A percentile compares a stretch with the other conserved stretches of the same genome.
Evolutionary conservation across 164 flowering plant genomes (phyloP).

Genomic region (Chimonanthus salicifolius): DNA sequence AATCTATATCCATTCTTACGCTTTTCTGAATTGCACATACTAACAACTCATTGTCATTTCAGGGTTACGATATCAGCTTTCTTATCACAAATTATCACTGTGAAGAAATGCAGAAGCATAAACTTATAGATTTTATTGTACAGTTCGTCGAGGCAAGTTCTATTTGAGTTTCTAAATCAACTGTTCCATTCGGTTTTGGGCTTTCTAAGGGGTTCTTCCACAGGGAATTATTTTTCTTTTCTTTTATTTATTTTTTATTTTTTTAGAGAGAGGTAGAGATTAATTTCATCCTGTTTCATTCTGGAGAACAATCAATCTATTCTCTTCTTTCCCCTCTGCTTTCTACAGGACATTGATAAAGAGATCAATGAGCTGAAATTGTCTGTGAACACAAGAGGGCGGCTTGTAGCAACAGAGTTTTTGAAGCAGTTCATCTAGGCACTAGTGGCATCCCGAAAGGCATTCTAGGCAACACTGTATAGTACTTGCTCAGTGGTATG

Average conservation of each 20-base stretch:
- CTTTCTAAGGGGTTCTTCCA: neutral
- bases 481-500: neutral
- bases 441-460: neutral
- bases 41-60: slow-evolving; percentile 15
- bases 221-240: neutral
- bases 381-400: slow-evolving; percentile 90
- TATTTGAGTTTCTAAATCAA: neutral
- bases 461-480: neutral
- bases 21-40: neutral
- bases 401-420: slow-evolving; percentile 93
- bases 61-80: slow-evolving; percentile 99
- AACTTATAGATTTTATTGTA: slow-evolving; percentile 92
- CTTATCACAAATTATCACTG: slow-evolving; percentile 96
- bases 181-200: neutral
- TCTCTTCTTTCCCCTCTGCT: neutral
- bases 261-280: neutral
- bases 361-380: slow-evolving; percentile 91
- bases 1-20: neutral
- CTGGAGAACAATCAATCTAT: neutral
- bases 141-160: slow-evolving; percentile 90
- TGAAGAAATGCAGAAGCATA: slow-evolving; percentile 96
- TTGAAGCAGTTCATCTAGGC: slow-evolving; percentile 72
- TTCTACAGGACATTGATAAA: slow-evolving; percentile 89
- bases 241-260: neutral
- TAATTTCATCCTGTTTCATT: neutral